Conservation (phyloP, 495 filamentous ascomycete species). For the Talaromyces nanjingensis region DNA sequence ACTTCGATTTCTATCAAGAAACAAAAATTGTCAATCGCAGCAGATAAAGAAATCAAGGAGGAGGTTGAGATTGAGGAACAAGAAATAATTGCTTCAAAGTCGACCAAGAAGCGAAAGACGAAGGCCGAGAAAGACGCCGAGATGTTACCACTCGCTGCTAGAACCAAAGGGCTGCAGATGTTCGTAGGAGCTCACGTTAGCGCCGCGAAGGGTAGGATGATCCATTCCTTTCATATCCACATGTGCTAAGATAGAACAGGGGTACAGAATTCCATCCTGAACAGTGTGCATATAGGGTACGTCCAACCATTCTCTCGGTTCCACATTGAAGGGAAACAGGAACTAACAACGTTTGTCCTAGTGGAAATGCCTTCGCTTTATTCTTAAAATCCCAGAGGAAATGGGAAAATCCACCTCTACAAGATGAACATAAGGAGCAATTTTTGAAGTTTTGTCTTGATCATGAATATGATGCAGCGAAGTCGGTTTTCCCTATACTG, state of each 20-base stretch:
- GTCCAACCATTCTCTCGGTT: not conserved
- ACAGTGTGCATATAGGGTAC: conserved; percentile 68
- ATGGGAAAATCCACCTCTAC: conserved; percentile 79
- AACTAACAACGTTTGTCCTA: conserved; percentile 18
- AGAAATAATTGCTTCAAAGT: not conserved
- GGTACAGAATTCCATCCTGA: conserved; percentile 81
- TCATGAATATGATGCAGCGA: conserved; percentile 63
- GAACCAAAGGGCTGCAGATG: conserved; percentile 68
- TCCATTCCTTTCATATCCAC: no score
- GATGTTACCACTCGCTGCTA: conserved; percentile 57
- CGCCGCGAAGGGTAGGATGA: conserved; percentile 63
- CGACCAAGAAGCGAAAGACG: conserved; percentile 19
- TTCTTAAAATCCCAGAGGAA: conserved; percentile 95
- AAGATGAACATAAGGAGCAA: conserved; percentile 53
- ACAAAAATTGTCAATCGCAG: not conserved
- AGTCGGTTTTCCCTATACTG: conserved; percentile 29
- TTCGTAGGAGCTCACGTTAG: conserved; percentile 90
- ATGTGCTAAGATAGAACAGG: conserved; percentile 36
- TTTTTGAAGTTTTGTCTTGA: conserved; percentile 62
- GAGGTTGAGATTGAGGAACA: conserved; percentile 6
- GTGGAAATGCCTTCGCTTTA: conserved; percentile 85
- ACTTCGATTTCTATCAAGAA: not conserved
- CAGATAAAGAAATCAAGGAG: not conserved
- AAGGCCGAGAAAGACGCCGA: conserved; percentile 39
- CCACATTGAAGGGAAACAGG: not conserved